phyloP scores from a whole-genome alignment of 495 filamentous ascomycete species.

The Podospora bellae-mahoneyi region DNA sequence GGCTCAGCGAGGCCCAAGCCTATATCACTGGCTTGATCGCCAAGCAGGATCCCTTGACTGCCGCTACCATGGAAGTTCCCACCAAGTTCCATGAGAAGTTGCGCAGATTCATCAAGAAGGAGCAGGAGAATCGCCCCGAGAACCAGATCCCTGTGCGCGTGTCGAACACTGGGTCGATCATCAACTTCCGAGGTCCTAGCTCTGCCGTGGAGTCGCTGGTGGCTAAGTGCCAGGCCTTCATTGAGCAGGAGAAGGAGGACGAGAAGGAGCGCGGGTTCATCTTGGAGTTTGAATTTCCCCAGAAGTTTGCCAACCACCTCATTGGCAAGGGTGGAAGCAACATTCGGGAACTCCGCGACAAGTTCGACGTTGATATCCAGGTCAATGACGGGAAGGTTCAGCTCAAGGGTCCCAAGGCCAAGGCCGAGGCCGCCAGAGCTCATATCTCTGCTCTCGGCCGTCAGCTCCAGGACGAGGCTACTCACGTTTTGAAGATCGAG shows the following conservation, averaged over 20 bases:
- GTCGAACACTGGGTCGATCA: constrained; percentile 49
- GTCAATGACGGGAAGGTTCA: constrained; percentile 69
- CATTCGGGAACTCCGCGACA: constrained; percentile 91
- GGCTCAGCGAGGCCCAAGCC: constrained; percentile 66
- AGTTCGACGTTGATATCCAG: constrained; percentile 96
- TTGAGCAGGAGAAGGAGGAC: constrained; percentile 79
- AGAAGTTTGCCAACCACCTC: constrained; percentile 87
- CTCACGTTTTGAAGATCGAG: constrained; percentile 80
- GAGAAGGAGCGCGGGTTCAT: constrained; percentile 85
- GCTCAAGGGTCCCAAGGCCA: constrained; percentile 58
- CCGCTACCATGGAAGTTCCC: constrained; percentile 63
- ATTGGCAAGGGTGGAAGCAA: constrained; percentile 91
- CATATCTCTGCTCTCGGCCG: constrained; percentile 73
- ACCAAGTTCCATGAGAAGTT: constrained; percentile 76
- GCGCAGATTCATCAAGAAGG: constrained; percentile 68
- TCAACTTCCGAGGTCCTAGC: constrained; percentile 74
- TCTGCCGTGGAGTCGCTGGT: constrained; percentile 65
- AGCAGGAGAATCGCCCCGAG: constrained; percentile 62
- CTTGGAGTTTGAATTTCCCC: constrained; percentile 83
- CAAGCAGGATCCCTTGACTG: constrained; percentile 66
- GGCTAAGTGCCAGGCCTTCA: constrained; percentile 67
- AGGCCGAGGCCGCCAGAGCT: constrained; percentile 74
- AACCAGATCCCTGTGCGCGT: constrained; percentile 72
- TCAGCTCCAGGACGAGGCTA: constrained; percentile 82
- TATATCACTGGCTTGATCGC: constrained; percentile 67